Conservation (phyloP, 306 rosid species). For the Rosa chinensis region DNA sequence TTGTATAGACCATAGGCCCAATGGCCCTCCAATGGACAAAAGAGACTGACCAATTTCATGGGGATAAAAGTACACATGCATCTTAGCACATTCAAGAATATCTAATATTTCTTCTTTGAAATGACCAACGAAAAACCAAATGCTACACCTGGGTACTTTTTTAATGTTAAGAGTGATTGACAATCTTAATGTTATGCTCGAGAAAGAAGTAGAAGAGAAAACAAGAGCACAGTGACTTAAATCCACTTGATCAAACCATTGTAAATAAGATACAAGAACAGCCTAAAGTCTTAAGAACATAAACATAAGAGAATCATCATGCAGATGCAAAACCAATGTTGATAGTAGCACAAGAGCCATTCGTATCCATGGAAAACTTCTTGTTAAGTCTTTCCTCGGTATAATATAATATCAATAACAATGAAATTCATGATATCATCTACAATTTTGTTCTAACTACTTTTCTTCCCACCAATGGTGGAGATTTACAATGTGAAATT, state of each 20-base stretch:
- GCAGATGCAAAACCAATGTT: neutral
- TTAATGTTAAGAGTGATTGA: neutral
- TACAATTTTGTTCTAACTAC: neutral
- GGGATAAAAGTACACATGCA: neutral
- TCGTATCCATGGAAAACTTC: neutral
- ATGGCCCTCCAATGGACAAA: neutral
- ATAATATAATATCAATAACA: constrained; percentile 2
- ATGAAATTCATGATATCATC: neutral
- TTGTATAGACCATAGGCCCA: neutral
- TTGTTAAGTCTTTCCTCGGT: neutral
- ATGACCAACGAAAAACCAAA: neutral
- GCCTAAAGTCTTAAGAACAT: neutral
- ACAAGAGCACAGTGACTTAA: neutral
- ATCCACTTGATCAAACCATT: constrained; percentile 1
- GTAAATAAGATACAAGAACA: constrained; percentile 2
- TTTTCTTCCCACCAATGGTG: neutral
- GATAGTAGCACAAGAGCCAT: neutral
- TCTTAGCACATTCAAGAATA: neutral
- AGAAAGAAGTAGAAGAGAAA: neutral
- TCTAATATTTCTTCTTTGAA: neutral
- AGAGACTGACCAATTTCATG: neutral
- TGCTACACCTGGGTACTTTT: neutral
- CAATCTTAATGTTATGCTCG: neutral
- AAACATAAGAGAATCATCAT: neutral
- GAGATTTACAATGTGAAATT: neutral